Conservation (phyloP, 768 basidiomycete species). For the Lentinula boryana region DNA sequence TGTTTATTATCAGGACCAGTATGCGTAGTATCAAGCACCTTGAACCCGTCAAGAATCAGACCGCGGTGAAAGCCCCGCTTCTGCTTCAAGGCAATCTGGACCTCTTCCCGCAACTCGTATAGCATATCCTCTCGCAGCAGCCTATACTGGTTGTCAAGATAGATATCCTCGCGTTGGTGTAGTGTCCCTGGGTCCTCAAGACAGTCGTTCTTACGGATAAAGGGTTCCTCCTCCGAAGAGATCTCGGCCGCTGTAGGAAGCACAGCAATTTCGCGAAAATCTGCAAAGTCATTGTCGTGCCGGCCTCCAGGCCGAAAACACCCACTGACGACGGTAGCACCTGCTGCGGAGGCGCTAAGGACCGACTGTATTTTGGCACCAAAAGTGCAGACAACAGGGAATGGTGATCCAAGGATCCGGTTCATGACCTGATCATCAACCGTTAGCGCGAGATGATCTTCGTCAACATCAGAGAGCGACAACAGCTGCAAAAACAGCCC, state of each 20-base stretch:
- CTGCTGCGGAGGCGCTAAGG: conserved; percentile 25
- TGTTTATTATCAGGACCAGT: conserved; percentile 14
- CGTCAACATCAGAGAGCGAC: conserved; percentile 25
- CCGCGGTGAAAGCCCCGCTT: conserved; percentile 38
- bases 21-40: conserved; percentile 23
- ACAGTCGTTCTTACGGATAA: conserved; percentile 37
- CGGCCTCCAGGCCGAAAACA: conserved; percentile 52
- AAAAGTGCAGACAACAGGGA: conserved; percentile 20
- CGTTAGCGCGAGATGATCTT: conserved; percentile 27
- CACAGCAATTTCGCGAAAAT: conserved; percentile 57
- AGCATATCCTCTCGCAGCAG: conserved; percentile 62
- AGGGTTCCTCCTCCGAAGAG: conserved; percentile 35
- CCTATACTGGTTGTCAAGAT: conserved; percentile 65
- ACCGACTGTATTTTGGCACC: conserved; percentile 32
- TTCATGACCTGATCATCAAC: conserved; percentile 17
- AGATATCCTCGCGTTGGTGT: conserved; percentile 31
- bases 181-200: conserved; percentile 37
- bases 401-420: conserved; percentile 17
- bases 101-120: conserved; percentile 49
- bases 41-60: conserved; percentile 30
- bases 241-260: conserved; percentile 59
- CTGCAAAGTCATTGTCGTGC: conserved; percentile 62
- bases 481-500: conserved; percentile 46
- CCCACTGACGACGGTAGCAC: conserved; percentile 13
- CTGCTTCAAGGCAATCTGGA: conserved; percentile 33